Base-by-base conservation (phyloP, 768 basidiomycete genomes). In the Harrya chromipes region DNA sequence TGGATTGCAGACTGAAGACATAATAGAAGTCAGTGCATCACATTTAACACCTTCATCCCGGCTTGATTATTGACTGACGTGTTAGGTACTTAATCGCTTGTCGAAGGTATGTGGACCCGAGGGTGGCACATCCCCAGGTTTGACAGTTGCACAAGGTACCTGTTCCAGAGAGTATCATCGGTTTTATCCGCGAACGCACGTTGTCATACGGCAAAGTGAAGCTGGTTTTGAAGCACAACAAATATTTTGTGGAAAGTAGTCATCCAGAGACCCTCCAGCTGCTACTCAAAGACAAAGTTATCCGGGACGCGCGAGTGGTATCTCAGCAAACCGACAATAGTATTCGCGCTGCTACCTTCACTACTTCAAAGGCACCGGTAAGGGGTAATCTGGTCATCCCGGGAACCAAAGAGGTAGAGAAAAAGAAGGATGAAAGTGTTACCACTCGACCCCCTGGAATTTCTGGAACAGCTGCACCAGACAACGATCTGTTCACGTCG, bases 141-240 rank as follows among this genome's bases (percentile, higher is more conserved):
- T 47, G 33, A 67, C 42, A 24, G 13, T 33, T 46, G 10, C 20
- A 23, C 17, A 68, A 94, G 87, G 93, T 97, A 10, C 95, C 94
- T 3, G 88, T 99, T 6, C 94, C 97, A 0, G 85, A 91, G 37
- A 80, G 78, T 40, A 91, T 98, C 57, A 80, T 85, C 41, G 74
- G 79, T 11, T 90, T 94, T 63, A 98, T 99, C 59, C 85, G 90
- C 59, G 87, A 91, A 54, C 89, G 94, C 56, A 99, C 97, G 0
- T 70, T 93, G 48, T 97, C 94, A 45, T 98, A 97, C 60, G 97
- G 97, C 45, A 99, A 99, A 74, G 91, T 98, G 67, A 95, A 98
- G 64, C 83, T 99, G 41, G 97, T 99, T 7, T 74, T 99, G 57
- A 98, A 99, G 67, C 89, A 97, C 67, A 98, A 98, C 77, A 90